These are phyloP conservation scores for Ustilago cynodontis DNA, from an alignment of 1,284 basidiomycete species.

Conservation along the genomic window DNA sequence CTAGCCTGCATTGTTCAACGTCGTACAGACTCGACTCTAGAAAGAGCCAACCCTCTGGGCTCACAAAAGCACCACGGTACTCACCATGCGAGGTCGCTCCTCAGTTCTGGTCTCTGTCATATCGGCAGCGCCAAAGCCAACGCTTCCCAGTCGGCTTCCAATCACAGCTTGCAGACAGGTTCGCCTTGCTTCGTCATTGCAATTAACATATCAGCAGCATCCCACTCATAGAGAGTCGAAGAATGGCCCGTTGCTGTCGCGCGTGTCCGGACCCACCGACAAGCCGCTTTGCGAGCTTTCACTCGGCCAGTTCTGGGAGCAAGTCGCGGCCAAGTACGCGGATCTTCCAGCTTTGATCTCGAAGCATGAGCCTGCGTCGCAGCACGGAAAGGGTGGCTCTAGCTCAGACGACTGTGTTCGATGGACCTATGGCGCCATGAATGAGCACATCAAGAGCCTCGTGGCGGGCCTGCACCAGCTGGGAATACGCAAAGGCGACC, in stretches of 20 bases:
- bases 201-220: conserved; percentile 24
- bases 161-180: conserved; percentile 5
- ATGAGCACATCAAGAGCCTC: conserved; percentile 77
- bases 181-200: conserved; percentile 21
- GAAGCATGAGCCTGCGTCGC: conserved; percentile 75
- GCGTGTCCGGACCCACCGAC: conserved; percentile 74
- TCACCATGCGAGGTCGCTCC: conserved; percentile 17
- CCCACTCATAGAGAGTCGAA: conserved; percentile 19
- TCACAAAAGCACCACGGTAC: neutral
- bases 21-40: neutral
- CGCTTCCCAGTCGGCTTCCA: neutral
- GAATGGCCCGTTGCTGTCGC: conserved; percentile 39
- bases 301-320: conserved; percentile 77
- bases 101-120: conserved; percentile 4
- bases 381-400: conserved; percentile 73
- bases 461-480: conserved; percentile 77
- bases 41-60: neutral
- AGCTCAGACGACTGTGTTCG: conserved; percentile 73
- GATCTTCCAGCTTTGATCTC: conserved; percentile 78
- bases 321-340: conserved; percentile 74
- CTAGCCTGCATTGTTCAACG: neutral
- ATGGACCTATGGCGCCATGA: conserved; percentile 82
- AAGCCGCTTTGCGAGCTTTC: conserved; percentile 77
- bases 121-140: neutral
- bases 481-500: conserved; percentile 81